A percentile compares a stretch with the other conserved stretches of the same genome.
Conservation (phyloP, 73 alveolate species). For the Symbiodinium pilosum region DNA sequence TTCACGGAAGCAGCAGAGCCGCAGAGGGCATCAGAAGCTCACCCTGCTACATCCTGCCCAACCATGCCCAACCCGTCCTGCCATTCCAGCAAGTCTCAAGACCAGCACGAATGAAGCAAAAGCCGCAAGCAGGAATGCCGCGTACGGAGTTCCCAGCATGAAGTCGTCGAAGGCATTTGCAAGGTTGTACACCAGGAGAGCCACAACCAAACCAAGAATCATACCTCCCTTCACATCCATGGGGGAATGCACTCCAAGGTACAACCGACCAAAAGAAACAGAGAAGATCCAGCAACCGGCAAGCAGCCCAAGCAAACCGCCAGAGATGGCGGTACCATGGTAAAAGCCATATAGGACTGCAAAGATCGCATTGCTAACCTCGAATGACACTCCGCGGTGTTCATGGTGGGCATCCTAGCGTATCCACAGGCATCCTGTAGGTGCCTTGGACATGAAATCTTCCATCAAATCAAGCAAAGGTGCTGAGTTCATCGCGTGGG, state of each 20-base stretch:
- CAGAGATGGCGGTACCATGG: neutral
- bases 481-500: slow-evolving; percentile 60
- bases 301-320: neutral
- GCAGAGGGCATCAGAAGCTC: no score
- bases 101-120: neutral
- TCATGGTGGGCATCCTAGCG: no score
- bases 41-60: neutral
- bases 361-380: slow-evolving; percentile 53
- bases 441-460: neutral
- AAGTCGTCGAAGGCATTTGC: slow-evolving; percentile 39
- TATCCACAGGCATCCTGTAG: no score
- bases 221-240: slow-evolving; percentile 86
- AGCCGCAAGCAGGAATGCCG: neutral
- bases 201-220: slow-evolving; percentile 48
- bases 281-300: slow-evolving; percentile 44
- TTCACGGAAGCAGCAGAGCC: no score
- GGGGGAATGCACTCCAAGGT: slow-evolving; percentile 87
- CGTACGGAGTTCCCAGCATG: slow-evolving; percentile 48
- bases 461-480: neutral
- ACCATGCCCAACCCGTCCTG: neutral
- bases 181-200: slow-evolving; percentile 14
- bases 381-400: neutral
- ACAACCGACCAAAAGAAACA: slow-evolving; percentile 52
- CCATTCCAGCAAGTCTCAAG: neutral
- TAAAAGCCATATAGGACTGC: slow-evolving; percentile 20